Evolutionary conservation across 1,284 basidiomycete species (phyloP), one percentile per base, ranked within the genome.

Genomic region (Xanthoconium separans): DNA sequence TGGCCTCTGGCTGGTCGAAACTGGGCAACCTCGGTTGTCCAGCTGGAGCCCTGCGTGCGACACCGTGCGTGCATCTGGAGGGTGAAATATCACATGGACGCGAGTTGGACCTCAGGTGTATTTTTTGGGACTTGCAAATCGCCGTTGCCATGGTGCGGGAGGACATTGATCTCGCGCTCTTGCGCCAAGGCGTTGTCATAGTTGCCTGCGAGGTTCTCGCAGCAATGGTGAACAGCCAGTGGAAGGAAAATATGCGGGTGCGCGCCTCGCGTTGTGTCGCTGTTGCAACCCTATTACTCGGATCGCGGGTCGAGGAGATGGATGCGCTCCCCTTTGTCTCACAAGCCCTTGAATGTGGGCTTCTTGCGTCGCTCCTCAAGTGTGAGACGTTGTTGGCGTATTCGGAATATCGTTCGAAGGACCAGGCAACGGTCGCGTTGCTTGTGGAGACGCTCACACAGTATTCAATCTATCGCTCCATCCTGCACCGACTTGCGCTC

Each of bases 121-220:
- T 66, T 8, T 62, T 58, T 6, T 69, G 65, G 68, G 68, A 69
- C 34, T 51, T 66, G 47, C 66, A 69, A 22, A 59, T 66, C 41
- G 27, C 6, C 45, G 67, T 27, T 47, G 62, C 13, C 55, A n/a
- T n/a, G n/a, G n/a, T 62, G 34, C 68, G 31, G 8, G 56, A 57
- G 13, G 22, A 48, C 8, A 62, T 69, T 10, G 51, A 55, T 22
- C 27, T 55, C 9, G 51, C 63, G 4, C 58, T 66, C 18, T 44
- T 66, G 50, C 53, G 40, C 30, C 63, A 62, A 34, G 65, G 65
- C 44, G 46, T 54, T 15, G 66, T 70, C 47, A 62, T 57, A 47
- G 63, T 54, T 6, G 56, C 58, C 29, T 44, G 63, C 5, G 55
- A 70, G n/a, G 58, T 64, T 13, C 56, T 66, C 18, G 33, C 43